Evolutionary conservation across 1,284 basidiomycete genomes (phyloP).

Genomic region (Naganishia cerealis): DNA sequence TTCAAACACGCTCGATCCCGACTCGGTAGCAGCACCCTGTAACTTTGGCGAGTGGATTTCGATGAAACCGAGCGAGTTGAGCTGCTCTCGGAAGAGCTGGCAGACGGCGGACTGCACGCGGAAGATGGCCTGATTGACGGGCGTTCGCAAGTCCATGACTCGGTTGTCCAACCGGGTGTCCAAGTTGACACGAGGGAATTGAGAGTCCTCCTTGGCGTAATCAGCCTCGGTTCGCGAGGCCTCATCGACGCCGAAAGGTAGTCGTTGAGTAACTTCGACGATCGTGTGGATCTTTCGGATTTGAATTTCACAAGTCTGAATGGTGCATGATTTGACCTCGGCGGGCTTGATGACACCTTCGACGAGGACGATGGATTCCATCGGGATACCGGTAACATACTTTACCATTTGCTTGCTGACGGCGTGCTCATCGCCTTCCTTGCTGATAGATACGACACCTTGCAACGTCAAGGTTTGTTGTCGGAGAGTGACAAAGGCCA

Average conservation of each 20-base stretch:
- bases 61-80: conserved; percentile 67
- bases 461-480: conserved; percentile 89
- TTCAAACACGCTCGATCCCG: conserved; percentile 95
- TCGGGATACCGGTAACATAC: conserved; percentile 74
- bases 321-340: conserved; percentile 86
- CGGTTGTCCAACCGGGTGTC: conserved; percentile 95
- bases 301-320: conserved; percentile 85
- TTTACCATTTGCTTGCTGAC: conserved; percentile 98
- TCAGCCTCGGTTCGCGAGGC: conserved; percentile 81
- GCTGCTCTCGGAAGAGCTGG: conserved; percentile 81
- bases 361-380: conserved; percentile 88
- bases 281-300: conserved; percentile 79
- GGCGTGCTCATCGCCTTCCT: conserved; percentile 57
- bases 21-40: conserved; percentile 95
- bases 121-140: conserved; percentile 96
- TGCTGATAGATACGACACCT: conserved; percentile 69
- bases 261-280: conserved; percentile 65
- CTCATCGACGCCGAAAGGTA: conserved; percentile 93
- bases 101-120: conserved; percentile 84
- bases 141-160: conserved; percentile 89
- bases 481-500: conserved; percentile 90
- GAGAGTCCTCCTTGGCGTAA: conserved; percentile 61
- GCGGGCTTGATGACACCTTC: conserved; percentile 78
- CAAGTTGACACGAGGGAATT: conserved; percentile 66
- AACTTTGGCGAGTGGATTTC: conserved; percentile 99